Percentiles rank a stretch among this genome's conserved stretches.
Evolutionary conservation across 352 stramenopile genomes (phyloP).

Genomic region (Phytopythium oedochilum): DNA sequence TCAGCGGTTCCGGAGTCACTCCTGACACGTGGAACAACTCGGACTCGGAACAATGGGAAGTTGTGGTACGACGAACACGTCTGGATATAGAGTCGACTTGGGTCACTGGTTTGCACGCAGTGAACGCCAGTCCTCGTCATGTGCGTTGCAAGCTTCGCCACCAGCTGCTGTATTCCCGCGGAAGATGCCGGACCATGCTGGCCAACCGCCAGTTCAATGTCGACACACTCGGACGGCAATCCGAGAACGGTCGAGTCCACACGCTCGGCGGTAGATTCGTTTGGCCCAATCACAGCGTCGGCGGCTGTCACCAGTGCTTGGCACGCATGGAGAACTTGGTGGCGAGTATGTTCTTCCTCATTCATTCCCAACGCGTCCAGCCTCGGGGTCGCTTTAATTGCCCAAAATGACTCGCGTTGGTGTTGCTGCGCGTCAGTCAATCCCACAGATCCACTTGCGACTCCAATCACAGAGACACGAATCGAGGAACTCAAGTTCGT

Average conservation of each 20-base stretch:
- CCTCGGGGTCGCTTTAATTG: conserved; percentile 4
- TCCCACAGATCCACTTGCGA: conserved; percentile 3
- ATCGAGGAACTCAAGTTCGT: background rate
- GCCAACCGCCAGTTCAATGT: conserved; percentile 18
- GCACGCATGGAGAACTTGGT: conserved; percentile 9
- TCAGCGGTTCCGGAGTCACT: background rate
- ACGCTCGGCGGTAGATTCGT: conserved; percentile 11
- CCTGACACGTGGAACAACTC: conserved; percentile 4
- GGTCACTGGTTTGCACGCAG: conserved; percentile 2
- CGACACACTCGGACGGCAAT: conserved; percentile 17
- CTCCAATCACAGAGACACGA: background rate
- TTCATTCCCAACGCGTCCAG: conserved; percentile 19
- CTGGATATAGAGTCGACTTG: conserved; percentile 24
- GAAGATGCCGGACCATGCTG: background rate
- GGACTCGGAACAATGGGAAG: conserved; percentile 22
- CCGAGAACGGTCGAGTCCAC: conserved; percentile 32
- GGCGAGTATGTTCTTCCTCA: conserved; percentile 20
- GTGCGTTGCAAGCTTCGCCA: background rate
- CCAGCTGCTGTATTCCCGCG: background rate
- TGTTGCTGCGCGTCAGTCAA: conserved; percentile 7
- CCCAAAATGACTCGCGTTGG: background rate
- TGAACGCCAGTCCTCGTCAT: conserved; percentile 1
- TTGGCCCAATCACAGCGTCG: background rate
- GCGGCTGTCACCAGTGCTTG: conserved; percentile 13
- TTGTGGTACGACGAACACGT: conserved; percentile 12